phyloP scores from a whole-genome alignment of 495 filamentous ascomycete genomes.

The Aspergillus leporis region DNA sequence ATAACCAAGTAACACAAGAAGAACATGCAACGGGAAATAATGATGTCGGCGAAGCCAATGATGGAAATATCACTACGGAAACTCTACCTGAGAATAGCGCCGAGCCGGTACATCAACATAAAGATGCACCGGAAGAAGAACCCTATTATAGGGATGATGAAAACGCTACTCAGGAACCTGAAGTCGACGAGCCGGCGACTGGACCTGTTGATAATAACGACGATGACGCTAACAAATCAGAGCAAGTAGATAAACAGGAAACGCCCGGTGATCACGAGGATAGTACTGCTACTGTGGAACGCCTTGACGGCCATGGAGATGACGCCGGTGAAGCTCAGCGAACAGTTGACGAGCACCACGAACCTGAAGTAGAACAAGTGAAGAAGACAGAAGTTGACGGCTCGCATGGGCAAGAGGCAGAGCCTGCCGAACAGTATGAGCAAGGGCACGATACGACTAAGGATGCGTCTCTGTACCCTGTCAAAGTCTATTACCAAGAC shows the following conservation, averaged over 20 bases:
- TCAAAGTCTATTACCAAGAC: slow-evolving; percentile 65
- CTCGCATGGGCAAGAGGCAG: slow-evolving; percentile 13
- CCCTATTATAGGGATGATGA: slow-evolving; percentile 19
- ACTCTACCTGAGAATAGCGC: slow-evolving; percentile 8
- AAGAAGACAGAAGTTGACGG: slow-evolving; percentile 16
- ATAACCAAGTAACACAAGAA: slow-evolving; percentile 16
- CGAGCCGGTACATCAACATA: slow-evolving; percentile 3
- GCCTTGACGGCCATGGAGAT: slow-evolving; percentile 17
- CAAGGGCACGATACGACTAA: slow-evolving; percentile 4
- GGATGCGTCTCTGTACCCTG: slow-evolving; percentile 42
- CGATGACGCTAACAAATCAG: slow-evolving; percentile 28
- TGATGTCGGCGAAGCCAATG: slow-evolving; percentile 10
- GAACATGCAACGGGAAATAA: slow-evolving; percentile 4
- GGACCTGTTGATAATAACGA: slow-evolving; percentile 14
- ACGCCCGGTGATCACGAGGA: slow-evolving; percentile 5
- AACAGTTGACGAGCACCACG: slow-evolving; percentile 6
- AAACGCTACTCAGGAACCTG: slow-evolving; percentile 5
- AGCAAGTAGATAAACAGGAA: slow-evolving; percentile 14
- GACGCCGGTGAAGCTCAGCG: slow-evolving; percentile 7
- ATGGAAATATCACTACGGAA: slow-evolving; percentile 7
- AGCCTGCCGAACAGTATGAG: slow-evolving; percentile 3
- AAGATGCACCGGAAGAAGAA: slow-evolving; percentile 12
- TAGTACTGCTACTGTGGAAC: slow-evolving; percentile 1
- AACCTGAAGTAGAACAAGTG: slow-evolving; percentile 8
- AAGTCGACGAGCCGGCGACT: slow-evolving; percentile 7